Percentiles rank a stretch among this genome's conserved stretches.
These are phyloP conservation scores for Cephaloascus albidus DNA, from an alignment of 805 yeast species.

Conservation along the genomic window DNA sequence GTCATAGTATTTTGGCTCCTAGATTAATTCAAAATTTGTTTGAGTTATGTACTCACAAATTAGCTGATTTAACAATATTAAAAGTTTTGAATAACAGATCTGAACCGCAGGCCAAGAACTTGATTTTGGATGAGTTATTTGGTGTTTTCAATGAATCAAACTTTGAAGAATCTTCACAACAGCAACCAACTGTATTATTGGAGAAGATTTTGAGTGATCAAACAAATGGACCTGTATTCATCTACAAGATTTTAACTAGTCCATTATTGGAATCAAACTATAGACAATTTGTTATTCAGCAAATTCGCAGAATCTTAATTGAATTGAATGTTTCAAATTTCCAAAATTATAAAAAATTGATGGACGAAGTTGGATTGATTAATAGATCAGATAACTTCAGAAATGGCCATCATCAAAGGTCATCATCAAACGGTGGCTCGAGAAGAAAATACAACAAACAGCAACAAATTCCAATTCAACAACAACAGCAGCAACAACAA, in stretches of 20 bases:
- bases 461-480: background rate
- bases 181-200: constrained; percentile 36
- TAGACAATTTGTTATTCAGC: constrained; percentile 48
- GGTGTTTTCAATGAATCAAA: constrained; percentile 29
- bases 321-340: constrained; percentile 44
- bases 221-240: constrained; percentile 64
- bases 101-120: constrained; percentile 51
- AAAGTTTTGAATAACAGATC: constrained; percentile 67
- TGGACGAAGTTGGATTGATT: constrained; percentile 82
- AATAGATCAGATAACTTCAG: background rate
- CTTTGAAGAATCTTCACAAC: constrained; percentile 8
- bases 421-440: background rate
- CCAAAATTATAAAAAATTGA: constrained; percentile 74
- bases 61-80: constrained; percentile 75
- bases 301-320: constrained; percentile 53
- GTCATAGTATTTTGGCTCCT: constrained; percentile 58
- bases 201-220: constrained; percentile 57
- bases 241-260: constrained; percentile 72
- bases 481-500: background rate
- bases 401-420: background rate
- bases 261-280: constrained; percentile 43
- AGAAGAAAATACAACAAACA: background rate
- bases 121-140: constrained; percentile 58
- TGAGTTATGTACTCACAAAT: constrained; percentile 64
- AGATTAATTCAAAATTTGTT: constrained; percentile 54